Percentiles rank a stretch among this genome's conserved stretches.
These are phyloP conservation scores for Cardamine chenopodiifolia DNA, from an alignment of 345 rosid genomes.

Conservation along the genomic window DNA sequence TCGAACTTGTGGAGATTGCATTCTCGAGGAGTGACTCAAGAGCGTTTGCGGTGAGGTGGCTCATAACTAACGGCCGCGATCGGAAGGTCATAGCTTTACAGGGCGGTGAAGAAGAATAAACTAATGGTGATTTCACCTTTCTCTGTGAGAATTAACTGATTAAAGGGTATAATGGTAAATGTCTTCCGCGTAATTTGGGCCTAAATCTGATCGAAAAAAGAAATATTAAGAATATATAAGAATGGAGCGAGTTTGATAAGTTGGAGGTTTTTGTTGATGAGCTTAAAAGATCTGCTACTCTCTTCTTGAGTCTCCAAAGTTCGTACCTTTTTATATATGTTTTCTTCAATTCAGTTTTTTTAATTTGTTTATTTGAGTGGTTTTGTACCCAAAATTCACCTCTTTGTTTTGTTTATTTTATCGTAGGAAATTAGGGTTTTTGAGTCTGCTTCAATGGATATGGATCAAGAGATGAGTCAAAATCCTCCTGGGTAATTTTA, in stretches of 20 bases:
- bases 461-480: slow-evolving; percentile 33
- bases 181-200: accelerated
- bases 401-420: not conserved
- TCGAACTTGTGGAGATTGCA: slow-evolving; percentile 56
- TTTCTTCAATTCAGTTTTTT: not conserved
- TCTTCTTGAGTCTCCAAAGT: not conserved
- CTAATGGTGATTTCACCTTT: slow-evolving; percentile 3
- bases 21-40: slow-evolving; percentile 54
- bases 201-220: not conserved
- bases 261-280: not conserved
- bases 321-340: not conserved
- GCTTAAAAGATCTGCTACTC: slow-evolving; percentile 12
- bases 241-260: not conserved
- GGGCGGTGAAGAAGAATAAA: slow-evolving; percentile 3
- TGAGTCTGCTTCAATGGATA: slow-evolving; percentile 17
- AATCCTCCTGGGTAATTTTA: slow-evolving; percentile 24
- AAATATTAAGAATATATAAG: not conserved
- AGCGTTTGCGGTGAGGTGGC: slow-evolving; percentile 46
- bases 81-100: slow-evolving; percentile 15
- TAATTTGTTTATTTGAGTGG: not conserved
- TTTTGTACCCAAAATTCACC: not conserved
- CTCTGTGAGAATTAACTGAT: not conserved
- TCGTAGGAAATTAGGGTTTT: slow-evolving; percentile 37
- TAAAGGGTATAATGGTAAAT: slow-evolving; percentile 21
- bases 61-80: slow-evolving; percentile 49